These are phyloP conservation scores for Exophiala spinifera DNA, from an alignment of 2,329 filamentous ascomycete species.

Conservation along the genomic window DNA sequence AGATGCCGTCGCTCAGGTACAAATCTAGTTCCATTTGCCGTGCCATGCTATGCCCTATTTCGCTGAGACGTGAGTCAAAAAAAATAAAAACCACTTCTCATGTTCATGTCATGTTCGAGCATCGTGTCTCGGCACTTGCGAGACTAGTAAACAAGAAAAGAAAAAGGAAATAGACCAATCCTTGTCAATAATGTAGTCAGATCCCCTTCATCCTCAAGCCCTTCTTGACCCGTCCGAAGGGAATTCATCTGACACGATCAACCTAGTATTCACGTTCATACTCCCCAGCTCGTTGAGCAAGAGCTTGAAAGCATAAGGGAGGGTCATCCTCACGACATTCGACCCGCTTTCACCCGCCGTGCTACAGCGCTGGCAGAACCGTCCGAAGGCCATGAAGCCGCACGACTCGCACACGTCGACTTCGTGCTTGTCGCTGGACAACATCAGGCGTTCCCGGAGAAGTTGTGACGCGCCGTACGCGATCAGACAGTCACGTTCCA, in stretches of 20 bases:
- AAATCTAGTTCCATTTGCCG: neutral
- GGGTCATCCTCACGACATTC: constrained; percentile 85
- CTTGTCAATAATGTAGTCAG: too few species aligned
- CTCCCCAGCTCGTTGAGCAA: constrained; percentile 93
- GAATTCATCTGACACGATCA: constrained; percentile 93
- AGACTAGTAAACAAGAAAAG: neutral
- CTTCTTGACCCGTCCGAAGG: constrained; percentile 45
- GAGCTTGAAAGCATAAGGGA: constrained; percentile 96
- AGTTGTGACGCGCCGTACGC: constrained; percentile 94
- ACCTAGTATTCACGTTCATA: constrained; percentile 95
- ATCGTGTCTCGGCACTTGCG: neutral
- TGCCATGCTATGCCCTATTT: neutral
- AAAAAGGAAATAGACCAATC: neutral
- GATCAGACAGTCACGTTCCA: constrained; percentile 98
- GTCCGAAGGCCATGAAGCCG: constrained; percentile 91
- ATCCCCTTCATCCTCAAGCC: too few species aligned
- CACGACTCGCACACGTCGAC: constrained; percentile 94
- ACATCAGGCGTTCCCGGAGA: constrained; percentile 88
- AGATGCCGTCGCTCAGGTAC: neutral
- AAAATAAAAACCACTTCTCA: too few species aligned
- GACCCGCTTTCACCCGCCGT: constrained; percentile 62
- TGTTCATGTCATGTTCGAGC: too few species aligned
- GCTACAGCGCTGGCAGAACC: constrained; percentile 84
- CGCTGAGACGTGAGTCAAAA: too few species aligned
- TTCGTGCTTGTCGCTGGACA: constrained; percentile 82